Evolutionary conservation across 2,329 filamentous ascomycete species (phyloP), one percentile per base, ranked within the genome.

Genomic region (Graphilbum ipis-grandicollis): DNA sequence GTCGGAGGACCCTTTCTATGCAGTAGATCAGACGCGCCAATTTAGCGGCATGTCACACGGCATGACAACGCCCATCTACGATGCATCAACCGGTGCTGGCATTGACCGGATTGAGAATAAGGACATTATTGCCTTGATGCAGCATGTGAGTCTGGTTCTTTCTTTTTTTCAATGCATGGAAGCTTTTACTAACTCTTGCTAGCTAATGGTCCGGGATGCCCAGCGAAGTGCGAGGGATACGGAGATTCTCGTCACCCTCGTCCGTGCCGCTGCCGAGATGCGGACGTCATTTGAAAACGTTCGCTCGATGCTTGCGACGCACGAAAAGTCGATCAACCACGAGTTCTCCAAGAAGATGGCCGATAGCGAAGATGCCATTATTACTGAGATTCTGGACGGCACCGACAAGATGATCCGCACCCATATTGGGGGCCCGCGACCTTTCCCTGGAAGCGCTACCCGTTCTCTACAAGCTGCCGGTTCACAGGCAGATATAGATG

Each of bases 121-220:
- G 58, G 90, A 98, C 51, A 92, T 98, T 48, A 80, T 98, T 44
- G 84, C 88, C 19, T 63, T 98, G 42, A 98, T 98, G 90, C 88
- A 98, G 52, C 90, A 98, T 56, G 71, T 78, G 59, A 65, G 73
- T 63, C 35, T 33, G 15, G 3, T 19, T 30, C 19, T 14, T 31
- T 31, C 3, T 31, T 26, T n/a, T n/a, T n/a, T n/a, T n/a, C n/a
- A n/a, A n/a, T n/a, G n/a, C n/a, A n/a, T n/a, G n/a, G n/a, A n/a
- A n/a, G n/a, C 5, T 6, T 4, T 9, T 34, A 28, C 21, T 17
- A 2, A 35, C 15, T 12, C 9, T 21, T 23, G 8, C 19, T 38
- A 78, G 71, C 75, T 98, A 43, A 96, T 92, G 53, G 90, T 96
- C 44, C 79, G 90, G 26, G 90, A 98, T 59, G 90, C 88, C 30